These are phyloP conservation scores for Talaromyces sp. DNA, from an alignment of 2,329 filamentous ascomycete genomes.

Conservation along the genomic window DNA sequence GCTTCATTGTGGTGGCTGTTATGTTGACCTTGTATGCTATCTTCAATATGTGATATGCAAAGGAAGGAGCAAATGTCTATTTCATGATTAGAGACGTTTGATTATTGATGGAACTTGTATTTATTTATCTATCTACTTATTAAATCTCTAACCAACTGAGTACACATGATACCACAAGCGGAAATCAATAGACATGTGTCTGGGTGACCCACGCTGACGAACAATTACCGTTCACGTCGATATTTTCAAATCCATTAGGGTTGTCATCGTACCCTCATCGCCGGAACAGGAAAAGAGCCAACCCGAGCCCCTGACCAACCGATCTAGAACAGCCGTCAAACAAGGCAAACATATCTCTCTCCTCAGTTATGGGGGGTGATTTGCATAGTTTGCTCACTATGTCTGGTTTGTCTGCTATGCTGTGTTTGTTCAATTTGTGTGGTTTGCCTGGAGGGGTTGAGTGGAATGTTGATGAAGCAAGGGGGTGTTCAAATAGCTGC, in stretches of 20 bases:
- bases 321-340: conserved; percentile 7
- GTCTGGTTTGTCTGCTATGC: conserved; percentile 9
- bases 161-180: conserved; percentile 9
- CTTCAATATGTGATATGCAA: not conserved
- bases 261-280: not conserved
- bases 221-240: conserved; percentile 12
- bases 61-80: not conserved
- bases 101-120: not conserved
- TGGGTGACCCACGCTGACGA: not conserved
- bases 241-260: not conserved
- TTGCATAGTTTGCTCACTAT: conserved; percentile 9
- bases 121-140: conserved; percentile 11
- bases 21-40: not conserved
- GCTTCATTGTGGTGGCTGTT: conserved; percentile 4
- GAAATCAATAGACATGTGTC: not conserved
- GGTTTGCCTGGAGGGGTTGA: not conserved
- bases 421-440: conserved; percentile 1
- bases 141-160: not conserved
- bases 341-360: conserved; percentile 11
- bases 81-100: no score
- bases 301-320: not conserved
- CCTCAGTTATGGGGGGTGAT: not conserved
- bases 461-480: conserved; percentile 10
- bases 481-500: not conserved
- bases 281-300: conserved; percentile 10